A percentile compares a stretch with the other conserved stretches of the same genome.
Evolutionary conservation across 2,329 filamentous ascomycete species (phyloP).

Genomic region (Fusarium tanahbumbuense): DNA sequence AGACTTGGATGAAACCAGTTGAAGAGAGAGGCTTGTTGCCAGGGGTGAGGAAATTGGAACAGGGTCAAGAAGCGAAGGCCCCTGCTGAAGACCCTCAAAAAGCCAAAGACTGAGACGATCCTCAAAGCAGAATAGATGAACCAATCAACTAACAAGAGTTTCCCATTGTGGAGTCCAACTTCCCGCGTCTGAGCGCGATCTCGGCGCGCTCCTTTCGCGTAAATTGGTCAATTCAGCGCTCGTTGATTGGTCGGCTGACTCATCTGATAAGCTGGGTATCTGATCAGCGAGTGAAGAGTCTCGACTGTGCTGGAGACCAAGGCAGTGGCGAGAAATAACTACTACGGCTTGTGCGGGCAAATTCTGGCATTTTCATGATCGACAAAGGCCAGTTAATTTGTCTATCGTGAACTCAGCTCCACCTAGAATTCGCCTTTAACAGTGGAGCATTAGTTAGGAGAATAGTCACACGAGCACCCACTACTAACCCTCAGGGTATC

Average conservation of each 20-base stretch:
- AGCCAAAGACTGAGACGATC: slow-evolving; percentile 17
- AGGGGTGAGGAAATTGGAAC: slow-evolving; percentile 26
- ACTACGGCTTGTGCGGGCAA: neutral
- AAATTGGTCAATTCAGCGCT: slow-evolving; percentile 38
- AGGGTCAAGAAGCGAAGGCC: slow-evolving; percentile 17
- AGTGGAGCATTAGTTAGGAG: neutral
- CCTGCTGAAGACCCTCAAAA: slow-evolving; percentile 11
- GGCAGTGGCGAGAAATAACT: slow-evolving; percentile 22
- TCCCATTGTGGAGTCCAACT: slow-evolving; percentile 12
- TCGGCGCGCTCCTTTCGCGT: slow-evolving; percentile 48
- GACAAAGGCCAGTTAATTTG: neutral
- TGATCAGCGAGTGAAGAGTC: slow-evolving; percentile 14
- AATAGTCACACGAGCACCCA: slow-evolving; percentile 22
- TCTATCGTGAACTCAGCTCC: neutral
- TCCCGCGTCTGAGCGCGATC: slow-evolving; percentile 34
- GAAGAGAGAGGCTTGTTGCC: slow-evolving; percentile 27
- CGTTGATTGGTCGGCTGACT: slow-evolving; percentile 31
- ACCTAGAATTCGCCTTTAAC: slow-evolving; percentile 10
- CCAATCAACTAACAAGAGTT: slow-evolving; percentile 29
- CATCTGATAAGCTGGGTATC: slow-evolving; percentile 26
- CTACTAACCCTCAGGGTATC: neutral
- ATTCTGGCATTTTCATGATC: slow-evolving; percentile 19
- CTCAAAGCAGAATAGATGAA: neutral
- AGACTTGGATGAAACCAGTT: slow-evolving; percentile 17
- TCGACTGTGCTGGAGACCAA: slow-evolving; percentile 2